Percentiles rank a stretch among this genome's conserved stretches.
These are phyloP conservation scores for Pseudognaphalium luteoalbum DNA, from an alignment of 129 eudicot genomes.

Conservation along the genomic window DNA sequence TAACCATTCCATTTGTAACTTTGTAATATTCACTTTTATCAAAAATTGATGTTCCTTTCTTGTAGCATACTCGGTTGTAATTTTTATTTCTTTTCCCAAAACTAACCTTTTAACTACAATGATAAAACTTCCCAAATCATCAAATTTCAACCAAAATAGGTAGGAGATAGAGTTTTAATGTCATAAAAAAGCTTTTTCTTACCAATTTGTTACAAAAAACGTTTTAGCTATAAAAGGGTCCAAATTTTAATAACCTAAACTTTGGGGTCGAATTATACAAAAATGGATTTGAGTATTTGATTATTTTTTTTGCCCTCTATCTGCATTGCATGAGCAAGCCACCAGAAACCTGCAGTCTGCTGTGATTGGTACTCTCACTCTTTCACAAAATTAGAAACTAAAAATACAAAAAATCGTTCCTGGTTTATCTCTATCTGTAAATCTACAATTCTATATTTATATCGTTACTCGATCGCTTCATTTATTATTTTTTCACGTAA, in stretches of 20 bases:
- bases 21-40: too few species aligned
- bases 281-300: not conserved
- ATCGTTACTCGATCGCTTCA: not conserved
- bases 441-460: not conserved
- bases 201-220: too few species aligned
- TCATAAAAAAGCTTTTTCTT: too few species aligned
- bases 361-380: not conserved
- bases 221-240: not conserved
- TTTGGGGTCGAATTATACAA: not conserved
- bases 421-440: not conserved
- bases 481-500: not conserved
- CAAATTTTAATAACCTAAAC: not conserved
- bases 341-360: not conserved
- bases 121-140: not conserved
- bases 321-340: not conserved
- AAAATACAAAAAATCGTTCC: not conserved
- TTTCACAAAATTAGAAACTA: not conserved
- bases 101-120: not conserved
- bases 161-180: too few species aligned
- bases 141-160: too few species aligned
- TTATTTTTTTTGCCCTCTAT: not conserved
- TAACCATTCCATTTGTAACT: too few species aligned
- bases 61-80: not conserved
- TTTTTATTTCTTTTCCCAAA: too few species aligned
- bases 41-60: not conserved